phyloP scores from a whole-genome alignment of 2,329 filamentous ascomycete genomes.

The Exophiala sp. region DNA sequence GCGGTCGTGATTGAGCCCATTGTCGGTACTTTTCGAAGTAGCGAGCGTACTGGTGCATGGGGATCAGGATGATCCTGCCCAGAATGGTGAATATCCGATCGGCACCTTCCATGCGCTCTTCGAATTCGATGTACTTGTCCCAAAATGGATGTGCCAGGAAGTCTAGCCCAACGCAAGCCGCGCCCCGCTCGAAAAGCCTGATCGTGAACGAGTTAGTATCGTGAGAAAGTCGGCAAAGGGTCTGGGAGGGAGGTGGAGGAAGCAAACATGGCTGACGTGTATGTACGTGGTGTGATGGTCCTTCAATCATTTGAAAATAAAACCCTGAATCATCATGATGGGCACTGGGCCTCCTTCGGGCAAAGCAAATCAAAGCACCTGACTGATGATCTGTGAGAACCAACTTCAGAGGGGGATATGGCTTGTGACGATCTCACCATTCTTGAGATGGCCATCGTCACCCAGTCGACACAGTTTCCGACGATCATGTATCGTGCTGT shows the following conservation, averaged over 20 bases:
- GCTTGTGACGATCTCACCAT: slow-evolving; percentile 64
- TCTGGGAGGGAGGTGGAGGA: slow-evolving; percentile 35
- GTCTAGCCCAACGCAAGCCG: slow-evolving; percentile 80
- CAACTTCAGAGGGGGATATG: slow-evolving; percentile 35
- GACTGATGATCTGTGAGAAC: slow-evolving; percentile 51
- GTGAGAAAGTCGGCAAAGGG: slow-evolving; percentile 30
- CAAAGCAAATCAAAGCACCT: slow-evolving; percentile 46
- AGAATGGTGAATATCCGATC: slow-evolving; percentile 85
- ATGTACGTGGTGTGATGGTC: slow-evolving; percentile 25
- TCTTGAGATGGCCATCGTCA: slow-evolving; percentile 38
- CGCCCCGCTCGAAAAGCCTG: slow-evolving; percentile 90
- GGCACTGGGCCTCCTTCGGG: slow-evolving; percentile 15
- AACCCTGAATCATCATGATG: slow-evolving; percentile 4
- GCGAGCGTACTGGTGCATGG: slow-evolving; percentile 90
- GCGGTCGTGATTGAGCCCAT: slow-evolving; percentile 67
- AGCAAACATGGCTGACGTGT: slow-evolving; percentile 45
- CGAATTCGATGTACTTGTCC: slow-evolving; percentile 98
- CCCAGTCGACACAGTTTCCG: slow-evolving; percentile 37
- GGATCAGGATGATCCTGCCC: slow-evolving; percentile 77
- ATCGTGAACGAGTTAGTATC: slow-evolving; percentile 38
- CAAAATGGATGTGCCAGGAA: slow-evolving; percentile 95
- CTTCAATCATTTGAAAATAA: slow-evolving; percentile 20
- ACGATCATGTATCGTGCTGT: slow-evolving; percentile 41
- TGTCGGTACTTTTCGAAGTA: slow-evolving; percentile 90
- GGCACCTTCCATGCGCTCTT: slow-evolving; percentile 79